Evolutionary conservation across 2,329 filamentous ascomycete species (phyloP), one percentile per base, ranked within the genome.

Genomic region (Neofusicoccum cordaticola): DNA sequence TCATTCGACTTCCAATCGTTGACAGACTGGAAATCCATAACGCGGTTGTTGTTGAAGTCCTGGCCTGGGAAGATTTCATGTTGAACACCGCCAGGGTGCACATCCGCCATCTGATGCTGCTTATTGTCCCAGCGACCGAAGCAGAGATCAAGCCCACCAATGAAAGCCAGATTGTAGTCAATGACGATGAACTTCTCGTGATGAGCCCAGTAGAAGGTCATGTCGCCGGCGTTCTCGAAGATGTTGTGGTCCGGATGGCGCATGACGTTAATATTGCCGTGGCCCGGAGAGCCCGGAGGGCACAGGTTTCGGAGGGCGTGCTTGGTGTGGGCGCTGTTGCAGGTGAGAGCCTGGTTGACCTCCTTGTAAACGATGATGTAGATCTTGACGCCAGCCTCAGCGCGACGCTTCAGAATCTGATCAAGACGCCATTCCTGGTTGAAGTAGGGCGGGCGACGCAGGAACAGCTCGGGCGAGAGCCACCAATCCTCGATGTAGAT

Each of bases 401-500:
- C 95, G 44, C 89, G 90, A 34, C 92, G 86, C 81, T 97, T 98
- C 65, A 99, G 80, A 12, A 96, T 81, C 67, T 91, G 87, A 76
- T 99, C 95, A 17, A 99, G 79, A 11, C 94, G 86, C 86, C 89
- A 97, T 78, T 97, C 86, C 74, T 96, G 91, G 69, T 93, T 90
- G 73, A 84, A 85, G 69, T 90, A 89, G 0, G 95, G 91, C 1
- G 95, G 93, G 19, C 95, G 85, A 42, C 95, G 88, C 67, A 99
- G 78, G 78, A 94, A 96, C 35, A 95, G 79, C 77, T 95, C 91
- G 0, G 92, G 95, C 3, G 91, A 96, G 13, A 98, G 81, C 95
- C 95, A 98, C 95, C 94, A 99, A 73, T 98, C 95, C 66, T 85
- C 90, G 69, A 99, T 96, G 77, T 98, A 99, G 70, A 99, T 97